Evolutionary conservation across 805 yeast species (phyloP), one percentile per base, ranked within the genome.

Genomic region (Sungouiella thailandica): DNA sequence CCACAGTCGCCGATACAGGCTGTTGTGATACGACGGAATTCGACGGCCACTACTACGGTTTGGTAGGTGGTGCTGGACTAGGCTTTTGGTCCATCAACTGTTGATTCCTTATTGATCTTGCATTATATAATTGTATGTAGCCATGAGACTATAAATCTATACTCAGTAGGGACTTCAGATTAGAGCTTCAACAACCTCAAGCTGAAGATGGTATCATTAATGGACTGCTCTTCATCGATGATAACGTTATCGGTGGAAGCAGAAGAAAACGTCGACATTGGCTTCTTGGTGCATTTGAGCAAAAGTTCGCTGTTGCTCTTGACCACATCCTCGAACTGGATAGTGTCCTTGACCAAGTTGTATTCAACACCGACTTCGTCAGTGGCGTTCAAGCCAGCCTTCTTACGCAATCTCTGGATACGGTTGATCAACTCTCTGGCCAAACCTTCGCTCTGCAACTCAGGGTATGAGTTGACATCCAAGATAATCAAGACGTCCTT

Each of bases 401-500:
- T 88, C 82, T 93, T 93, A 68, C 99, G 83, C 57, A 89, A 77
- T 62, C 96, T 83, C 74, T 93, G 99, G 48, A 93, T 87, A 66
- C 98, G 88, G 76, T 93, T 93, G 55, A 93, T 77, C 56, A 93
- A 74, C 64, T 93, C 97, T 71, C 99, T 86, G 5, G 96, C 96
- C 50, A 85, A 72, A 60, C 97, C 97, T 69, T 93, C 97, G 31
- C 85, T 80, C 66, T 82, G 81, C 60, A 90, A 73, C 49, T 89
- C 96, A 26, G 87, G 86, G 57, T 93, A 83, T 35, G 88, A 65
- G 48, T 83, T 85, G 46, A 86, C 83, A 55, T 93, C 98, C 60
- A 93, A 70, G 44, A 93, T 83, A 55, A 90, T 74, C 59, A 93
- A 77, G 23, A 90, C 95, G 53, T 88, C 96, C 50, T 80, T 82